Percentiles rank a stretch among this genome's conserved stretches.
Evolutionary conservation across 345 rosid species (phyloP).

Genomic region (Salix caprea): DNA sequence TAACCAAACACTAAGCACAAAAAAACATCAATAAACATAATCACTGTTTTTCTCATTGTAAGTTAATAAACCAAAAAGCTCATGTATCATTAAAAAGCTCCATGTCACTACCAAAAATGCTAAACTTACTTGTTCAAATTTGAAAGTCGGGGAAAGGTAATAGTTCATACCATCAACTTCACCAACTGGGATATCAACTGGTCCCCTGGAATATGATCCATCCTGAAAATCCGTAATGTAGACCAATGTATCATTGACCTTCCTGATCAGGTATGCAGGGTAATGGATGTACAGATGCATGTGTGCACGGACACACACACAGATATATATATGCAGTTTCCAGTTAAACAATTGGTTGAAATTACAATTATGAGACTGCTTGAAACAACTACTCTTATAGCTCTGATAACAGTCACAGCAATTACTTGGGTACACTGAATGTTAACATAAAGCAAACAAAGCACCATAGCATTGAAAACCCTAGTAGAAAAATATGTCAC

Average conservation of each 20-base stretch:
- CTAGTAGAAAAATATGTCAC: neutral
- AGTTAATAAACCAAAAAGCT: neutral
- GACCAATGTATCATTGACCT: neutral
- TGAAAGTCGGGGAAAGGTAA: conserved; percentile 66
- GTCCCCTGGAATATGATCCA: conserved; percentile 92
- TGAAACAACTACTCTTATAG: neutral
- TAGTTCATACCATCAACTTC: conserved; percentile 56
- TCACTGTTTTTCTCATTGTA: neutral
- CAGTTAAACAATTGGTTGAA: neutral
- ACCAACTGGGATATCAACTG: conserved; percentile 63
- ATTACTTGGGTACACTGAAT: neutral
- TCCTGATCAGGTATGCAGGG: neutral
- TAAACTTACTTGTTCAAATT: conserved; percentile 74
- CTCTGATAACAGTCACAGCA: neutral
- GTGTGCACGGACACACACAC: too few relatives aligned
- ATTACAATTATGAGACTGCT: neutral
- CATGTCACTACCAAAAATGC: neutral
- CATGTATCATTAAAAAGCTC: neutral
- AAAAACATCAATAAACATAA: neutral
- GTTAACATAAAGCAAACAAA: neutral
- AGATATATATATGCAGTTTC: neutral
- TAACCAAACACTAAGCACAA: conserved; percentile 68
- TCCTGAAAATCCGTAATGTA: conserved; percentile 43
- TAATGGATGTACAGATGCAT: too few relatives aligned
- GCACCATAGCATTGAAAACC: neutral